Conservation (phyloP, 176 grass and related monocot species). For the Avena sativa region DNA sequence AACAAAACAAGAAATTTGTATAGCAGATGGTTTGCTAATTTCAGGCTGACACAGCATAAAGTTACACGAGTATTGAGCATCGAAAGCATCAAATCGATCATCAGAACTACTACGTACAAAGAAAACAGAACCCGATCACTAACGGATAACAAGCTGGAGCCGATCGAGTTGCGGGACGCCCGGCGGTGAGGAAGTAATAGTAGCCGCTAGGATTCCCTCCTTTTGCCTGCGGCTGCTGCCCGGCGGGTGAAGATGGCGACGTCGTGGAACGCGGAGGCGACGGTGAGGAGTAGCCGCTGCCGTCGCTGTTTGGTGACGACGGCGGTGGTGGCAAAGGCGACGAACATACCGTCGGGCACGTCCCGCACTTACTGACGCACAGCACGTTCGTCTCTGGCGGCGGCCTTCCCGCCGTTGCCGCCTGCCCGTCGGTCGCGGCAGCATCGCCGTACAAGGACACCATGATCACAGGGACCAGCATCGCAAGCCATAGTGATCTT, state of each 20-base stretch:
- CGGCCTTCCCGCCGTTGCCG: not conserved
- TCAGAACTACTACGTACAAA: not conserved
- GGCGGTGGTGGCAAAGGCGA: slow-evolving; percentile 34
- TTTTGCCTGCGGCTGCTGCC: slow-evolving; percentile 35
- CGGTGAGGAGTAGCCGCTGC: not conserved
- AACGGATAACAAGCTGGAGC: not conserved
- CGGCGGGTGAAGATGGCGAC: not conserved
- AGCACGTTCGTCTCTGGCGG: slow-evolving; percentile 56
- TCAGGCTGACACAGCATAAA: not conserved
- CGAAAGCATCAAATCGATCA: not conserved
- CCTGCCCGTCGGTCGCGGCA: not conserved
- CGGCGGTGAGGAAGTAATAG: slow-evolving; percentile 67
- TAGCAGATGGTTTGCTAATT: not conserved
- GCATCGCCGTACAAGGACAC: not conserved
- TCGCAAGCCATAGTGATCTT: not conserved
- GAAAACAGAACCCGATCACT: not conserved
- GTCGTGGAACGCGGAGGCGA: slow-evolving; percentile 30
- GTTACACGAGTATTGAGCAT: not conserved
- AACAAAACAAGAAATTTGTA: too few species aligned
- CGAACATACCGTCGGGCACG: slow-evolving; percentile 68
- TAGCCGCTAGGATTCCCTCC: slow-evolving; percentile 38
- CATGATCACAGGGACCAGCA: not conserved
- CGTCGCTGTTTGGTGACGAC: not conserved
- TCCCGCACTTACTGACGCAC: slow-evolving; percentile 77
- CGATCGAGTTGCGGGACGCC: not conserved